Conservation (phyloP, 345 rosid species). For the Excoecaria agallocha region DNA sequence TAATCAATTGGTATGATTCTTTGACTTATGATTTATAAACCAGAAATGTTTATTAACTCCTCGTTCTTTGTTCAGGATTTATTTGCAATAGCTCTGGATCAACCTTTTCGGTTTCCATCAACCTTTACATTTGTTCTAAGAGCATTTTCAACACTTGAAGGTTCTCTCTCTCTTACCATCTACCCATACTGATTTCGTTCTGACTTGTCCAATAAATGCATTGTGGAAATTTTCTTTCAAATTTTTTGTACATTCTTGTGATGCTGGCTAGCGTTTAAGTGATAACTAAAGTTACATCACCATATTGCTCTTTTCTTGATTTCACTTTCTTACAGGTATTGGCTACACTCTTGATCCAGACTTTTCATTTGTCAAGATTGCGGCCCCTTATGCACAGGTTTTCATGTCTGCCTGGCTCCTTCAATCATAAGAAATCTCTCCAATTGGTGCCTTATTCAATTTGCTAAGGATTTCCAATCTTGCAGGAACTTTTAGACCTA, state of each 20-base stretch:
- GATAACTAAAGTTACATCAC: background rate
- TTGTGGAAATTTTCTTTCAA: background rate
- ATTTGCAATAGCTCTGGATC: slow-evolving; percentile 92
- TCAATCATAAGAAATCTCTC: background rate
- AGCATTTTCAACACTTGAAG: slow-evolving; percentile 96
- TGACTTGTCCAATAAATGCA: background rate
- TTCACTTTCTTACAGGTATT: slow-evolving; percentile 54
- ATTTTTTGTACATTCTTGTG: background rate
- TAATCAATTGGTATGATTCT: background rate
- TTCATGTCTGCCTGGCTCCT: slow-evolving; percentile 2
- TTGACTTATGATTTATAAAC: background rate
- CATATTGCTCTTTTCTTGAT: slow-evolving; percentile 9
- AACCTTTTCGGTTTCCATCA: slow-evolving; percentile 90
- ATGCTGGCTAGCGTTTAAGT: background rate
- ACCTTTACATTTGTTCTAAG: slow-evolving; percentile 82
- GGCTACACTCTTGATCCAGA: slow-evolving; percentile 80
- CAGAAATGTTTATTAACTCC: slow-evolving; percentile 5
- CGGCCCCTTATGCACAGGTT: slow-evolving; percentile 96
- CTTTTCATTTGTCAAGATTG: slow-evolving; percentile 79
- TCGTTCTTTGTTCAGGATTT: slow-evolving; percentile 55
- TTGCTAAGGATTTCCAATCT: slow-evolving; percentile 8
- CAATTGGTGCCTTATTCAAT: background rate
- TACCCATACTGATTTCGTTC: background rate
- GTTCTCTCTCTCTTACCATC: slow-evolving; percentile 32
- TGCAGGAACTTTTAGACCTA: slow-evolving; percentile 83